Base-by-base conservation (phyloP, 257 asterid species). In the Fraxinus excelsior region DNA sequence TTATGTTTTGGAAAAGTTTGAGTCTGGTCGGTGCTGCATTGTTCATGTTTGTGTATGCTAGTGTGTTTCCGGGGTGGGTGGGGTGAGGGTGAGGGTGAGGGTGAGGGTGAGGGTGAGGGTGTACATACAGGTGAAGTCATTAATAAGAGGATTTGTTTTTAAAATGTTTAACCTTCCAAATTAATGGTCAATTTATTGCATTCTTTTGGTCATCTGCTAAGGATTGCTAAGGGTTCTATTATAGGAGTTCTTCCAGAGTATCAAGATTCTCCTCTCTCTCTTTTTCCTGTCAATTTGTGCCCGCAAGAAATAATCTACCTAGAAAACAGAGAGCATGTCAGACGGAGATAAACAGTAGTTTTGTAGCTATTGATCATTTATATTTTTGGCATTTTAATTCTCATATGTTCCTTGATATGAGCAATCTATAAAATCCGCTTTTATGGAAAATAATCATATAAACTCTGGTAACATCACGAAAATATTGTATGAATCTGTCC, bases 11-110 rank as follows among this genome's bases (percentile, higher is more conserved):
- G 71, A 60, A 19, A 62, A 38, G 71, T 79, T 42, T 69, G 29
- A 53, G 35, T 76, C 60, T 68, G 34, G 71, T 35, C 71, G 37
- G n/a, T 73, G 81, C 78, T 71, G 87, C 85, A 70, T 70, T 80
- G 14, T 32, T 32, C 35, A 32, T 4, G 35, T 32, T 32, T 32
- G 35, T 32, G 35, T 32, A 32, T 3, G 35, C 35, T 32, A 32
- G 35, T 32, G 35, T 4, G 6, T 32, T 32, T 32, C 35, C 35
- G 6, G 34, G 49, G 29, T 29, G 11, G 49, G 73, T 0, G 60
- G 11, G 11, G 12, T 1, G 4, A 2, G 2, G 26, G 66, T n/a
- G n/a, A n/a, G n/a, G n/a, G n/a, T n/a, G n/a, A n/a, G n/a, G n/a
- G n/a, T n/a, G n/a, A 2, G 2, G 26, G 13, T 58, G 11, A 44